Evolutionary conservation across 495 filamentous ascomycete genomes (phyloP).

Genomic region (Parathielavia appendiculata): DNA sequence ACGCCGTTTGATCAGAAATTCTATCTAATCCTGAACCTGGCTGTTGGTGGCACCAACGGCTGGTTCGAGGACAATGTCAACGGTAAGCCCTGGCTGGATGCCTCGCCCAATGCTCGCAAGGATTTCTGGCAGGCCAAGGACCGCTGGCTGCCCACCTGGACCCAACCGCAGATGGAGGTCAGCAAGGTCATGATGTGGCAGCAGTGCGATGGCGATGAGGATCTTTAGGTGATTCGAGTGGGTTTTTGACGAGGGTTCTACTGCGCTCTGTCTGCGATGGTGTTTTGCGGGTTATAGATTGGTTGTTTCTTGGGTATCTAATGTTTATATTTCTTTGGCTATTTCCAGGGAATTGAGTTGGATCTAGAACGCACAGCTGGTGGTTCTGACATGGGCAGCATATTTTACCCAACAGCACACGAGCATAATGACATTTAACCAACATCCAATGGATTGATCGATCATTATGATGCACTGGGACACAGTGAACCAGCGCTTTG

Average conservation of each 20-base stretch:
- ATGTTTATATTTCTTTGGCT: slow-evolving; percentile 6
- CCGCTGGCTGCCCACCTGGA: slow-evolving; percentile 74
- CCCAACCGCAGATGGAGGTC: slow-evolving; percentile 61
- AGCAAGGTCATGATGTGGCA: slow-evolving; percentile 77
- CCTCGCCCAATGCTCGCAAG: slow-evolving; percentile 54
- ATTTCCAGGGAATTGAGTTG: neutral
- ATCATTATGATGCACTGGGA: neutral
- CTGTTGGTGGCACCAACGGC: slow-evolving; percentile 76
- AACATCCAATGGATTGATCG: too few relatives aligned
- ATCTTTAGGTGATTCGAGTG: slow-evolving; percentile 9
- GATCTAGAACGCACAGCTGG: neutral
- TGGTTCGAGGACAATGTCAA: slow-evolving; percentile 70
- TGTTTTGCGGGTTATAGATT: slow-evolving; percentile 13
- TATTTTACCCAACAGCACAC: neutral
- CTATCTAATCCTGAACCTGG: slow-evolving; percentile 77
- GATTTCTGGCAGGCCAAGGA: slow-evolving; percentile 69
- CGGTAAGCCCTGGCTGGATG: slow-evolving; percentile 78
- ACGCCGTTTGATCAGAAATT: slow-evolving; percentile 80
- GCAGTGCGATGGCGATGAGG: slow-evolving; percentile 57
- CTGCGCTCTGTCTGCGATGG: slow-evolving; percentile 2
- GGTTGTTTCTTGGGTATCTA: neutral
- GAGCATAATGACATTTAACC: neutral
- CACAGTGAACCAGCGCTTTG: neutral
- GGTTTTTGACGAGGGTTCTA: neutral
- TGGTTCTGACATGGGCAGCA: neutral